Conservation (phyloP, 768 basidiomycete genomes). For the Phanerodontia chrysosporium region DNA sequence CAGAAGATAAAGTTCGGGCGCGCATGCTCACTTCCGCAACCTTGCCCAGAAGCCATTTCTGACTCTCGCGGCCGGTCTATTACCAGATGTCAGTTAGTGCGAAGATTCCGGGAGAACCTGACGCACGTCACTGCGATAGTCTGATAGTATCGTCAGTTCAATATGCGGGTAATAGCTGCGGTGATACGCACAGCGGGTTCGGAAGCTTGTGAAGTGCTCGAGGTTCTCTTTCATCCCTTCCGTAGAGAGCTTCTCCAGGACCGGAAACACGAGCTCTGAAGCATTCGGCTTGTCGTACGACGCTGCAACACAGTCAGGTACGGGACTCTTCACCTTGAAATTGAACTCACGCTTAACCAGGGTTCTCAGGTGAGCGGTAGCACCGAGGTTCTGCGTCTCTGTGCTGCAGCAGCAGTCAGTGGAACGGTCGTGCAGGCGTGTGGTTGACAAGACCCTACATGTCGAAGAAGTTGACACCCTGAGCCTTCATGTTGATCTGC, state of each 20-base stretch:
- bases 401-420: constrained; percentile 45
- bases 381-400: constrained; percentile 62
- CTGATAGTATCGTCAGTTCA: constrained; percentile 28
- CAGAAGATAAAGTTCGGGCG: not conserved
- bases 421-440: not conserved
- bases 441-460: constrained; percentile 42
- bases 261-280: constrained; percentile 52
- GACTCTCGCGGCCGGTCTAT: constrained; percentile 73
- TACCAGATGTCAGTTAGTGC: not conserved
- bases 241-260: constrained; percentile 64
- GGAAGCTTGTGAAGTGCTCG: constrained; percentile 63
- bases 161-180: not conserved
- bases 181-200: constrained; percentile 58
- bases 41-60: constrained; percentile 69
- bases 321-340: not conserved
- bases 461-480: constrained; percentile 83
- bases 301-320: constrained; percentile 28
- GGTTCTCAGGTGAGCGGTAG: constrained; percentile 32
- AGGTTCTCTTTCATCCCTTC: constrained; percentile 63
- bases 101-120: not conserved
- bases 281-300: constrained; percentile 57
- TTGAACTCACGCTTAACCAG: constrained; percentile 5
- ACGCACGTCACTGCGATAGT: constrained; percentile 70
- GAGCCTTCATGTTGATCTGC: constrained; percentile 76
- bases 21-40: constrained; percentile 50